Evolutionary conservation across 768 basidiomycete species (phyloP).

Genomic region (Lenzites betulinus): DNA sequence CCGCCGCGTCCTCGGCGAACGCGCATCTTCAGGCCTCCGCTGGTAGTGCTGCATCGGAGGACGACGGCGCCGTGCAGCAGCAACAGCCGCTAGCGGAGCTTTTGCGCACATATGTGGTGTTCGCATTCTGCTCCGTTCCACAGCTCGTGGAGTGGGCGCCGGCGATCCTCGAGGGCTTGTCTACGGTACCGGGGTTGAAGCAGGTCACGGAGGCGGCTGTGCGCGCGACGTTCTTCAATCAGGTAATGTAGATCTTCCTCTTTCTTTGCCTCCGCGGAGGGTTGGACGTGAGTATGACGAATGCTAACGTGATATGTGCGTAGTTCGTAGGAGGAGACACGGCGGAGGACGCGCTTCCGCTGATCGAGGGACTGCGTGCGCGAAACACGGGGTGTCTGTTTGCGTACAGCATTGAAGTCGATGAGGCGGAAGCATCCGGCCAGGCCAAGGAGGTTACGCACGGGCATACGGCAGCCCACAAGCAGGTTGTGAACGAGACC

Average conservation of each 20-base stretch:
- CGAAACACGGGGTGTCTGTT: conserved; percentile 77
- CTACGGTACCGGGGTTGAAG: conserved; percentile 59
- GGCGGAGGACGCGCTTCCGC: conserved; percentile 63
- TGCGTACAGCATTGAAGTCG: conserved; percentile 85
- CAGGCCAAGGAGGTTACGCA: conserved; percentile 21
- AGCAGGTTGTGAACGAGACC: conserved; percentile 74
- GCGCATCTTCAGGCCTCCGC: background rate
- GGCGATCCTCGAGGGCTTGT: conserved; percentile 54
- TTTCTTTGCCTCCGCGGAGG: no score
- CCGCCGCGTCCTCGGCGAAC: conserved; percentile 22
- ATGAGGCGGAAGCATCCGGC: conserved; percentile 54
- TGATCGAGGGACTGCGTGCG: conserved; percentile 60
- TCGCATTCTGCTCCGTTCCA: conserved; percentile 78
- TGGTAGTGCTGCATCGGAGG: background rate
- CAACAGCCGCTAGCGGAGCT: conserved; percentile 37
- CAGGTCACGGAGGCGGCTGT: conserved; percentile 69
- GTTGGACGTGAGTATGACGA: background rate
- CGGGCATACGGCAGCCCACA: conserved; percentile 43
- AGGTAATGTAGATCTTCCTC: conserved; percentile 45
- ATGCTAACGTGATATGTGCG: background rate
- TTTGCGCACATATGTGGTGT: conserved; percentile 78
- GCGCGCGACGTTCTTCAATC: conserved; percentile 81
- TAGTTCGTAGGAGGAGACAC: conserved; percentile 92
- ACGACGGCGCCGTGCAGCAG: background rate
- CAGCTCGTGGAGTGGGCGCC: conserved; percentile 76